Evolutionary conservation across 2,329 filamentous ascomycete genomes (phyloP).

Genomic region (Fusarium sp.): DNA sequence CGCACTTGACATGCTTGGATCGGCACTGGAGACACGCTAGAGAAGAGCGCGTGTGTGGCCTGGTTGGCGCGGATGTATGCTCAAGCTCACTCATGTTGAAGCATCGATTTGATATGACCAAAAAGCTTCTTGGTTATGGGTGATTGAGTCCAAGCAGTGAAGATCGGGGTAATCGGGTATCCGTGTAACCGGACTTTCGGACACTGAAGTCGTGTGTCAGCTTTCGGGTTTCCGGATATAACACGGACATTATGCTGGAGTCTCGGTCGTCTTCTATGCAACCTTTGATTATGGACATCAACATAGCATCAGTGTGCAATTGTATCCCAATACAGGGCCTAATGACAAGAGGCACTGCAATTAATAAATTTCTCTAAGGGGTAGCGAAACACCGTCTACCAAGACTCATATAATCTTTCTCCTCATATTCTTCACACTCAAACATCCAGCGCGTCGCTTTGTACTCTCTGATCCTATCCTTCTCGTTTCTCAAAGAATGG

Average conservation of each 20-base stretch:
- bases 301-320: rapidly evolving
- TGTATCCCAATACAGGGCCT: background rate
- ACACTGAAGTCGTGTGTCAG: background rate
- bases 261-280: background rate
- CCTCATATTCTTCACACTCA: background rate
- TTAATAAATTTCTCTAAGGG: background rate
- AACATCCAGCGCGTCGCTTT: background rate
- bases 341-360: rapidly evolving
- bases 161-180: conserved; percentile 11
- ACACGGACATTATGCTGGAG: background rate
- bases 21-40: conserved; percentile 65
- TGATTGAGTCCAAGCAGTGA: background rate
- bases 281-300: background rate
- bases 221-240: background rate
- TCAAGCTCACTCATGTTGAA: conserved; percentile 4
- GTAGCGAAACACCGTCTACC: background rate
- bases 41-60: conserved; percentile 39
- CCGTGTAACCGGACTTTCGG: conserved; percentile 14
- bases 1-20: conserved; percentile 65
- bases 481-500: background rate
- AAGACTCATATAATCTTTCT: background rate
- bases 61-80: background rate
- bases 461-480: background rate
- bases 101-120: background rate
- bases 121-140: background rate